Conservation (phyloP, 345 rosid species). For the Eutrema heterophyllum region DNA sequence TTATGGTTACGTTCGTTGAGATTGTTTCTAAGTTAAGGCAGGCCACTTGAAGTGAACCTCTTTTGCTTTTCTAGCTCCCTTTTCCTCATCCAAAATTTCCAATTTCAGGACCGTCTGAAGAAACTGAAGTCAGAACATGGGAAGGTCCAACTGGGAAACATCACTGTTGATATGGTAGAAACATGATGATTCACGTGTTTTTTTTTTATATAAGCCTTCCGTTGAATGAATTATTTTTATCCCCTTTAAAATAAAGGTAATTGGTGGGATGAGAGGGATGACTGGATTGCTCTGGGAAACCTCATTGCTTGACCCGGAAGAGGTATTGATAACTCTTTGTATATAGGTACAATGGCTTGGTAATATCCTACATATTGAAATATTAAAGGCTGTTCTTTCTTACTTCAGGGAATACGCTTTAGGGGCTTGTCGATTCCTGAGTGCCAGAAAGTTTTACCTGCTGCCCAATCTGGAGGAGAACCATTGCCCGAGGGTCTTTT, state of each 20-base stretch:
- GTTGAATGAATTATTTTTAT: background rate
- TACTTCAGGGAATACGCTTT: constrained; percentile 85
- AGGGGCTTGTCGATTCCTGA: constrained; percentile 94
- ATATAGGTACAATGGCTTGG: background rate
- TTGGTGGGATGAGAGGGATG: constrained; percentile 99
- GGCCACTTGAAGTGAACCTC: background rate
- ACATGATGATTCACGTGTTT: background rate
- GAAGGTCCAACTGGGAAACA: constrained; percentile 85
- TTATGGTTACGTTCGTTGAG: background rate
- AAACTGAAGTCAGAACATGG: constrained; percentile 81
- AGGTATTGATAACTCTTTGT: constrained; percentile 42
- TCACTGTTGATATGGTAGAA: constrained; percentile 87
- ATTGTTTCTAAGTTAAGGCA: background rate
- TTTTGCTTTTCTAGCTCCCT: background rate
- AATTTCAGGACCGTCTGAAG: constrained; percentile 81
- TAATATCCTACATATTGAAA: background rate
- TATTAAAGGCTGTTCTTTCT: background rate
- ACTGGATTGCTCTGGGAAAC: constrained; percentile 97
- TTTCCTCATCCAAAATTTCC: background rate
- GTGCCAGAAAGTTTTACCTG: constrained; percentile 90
- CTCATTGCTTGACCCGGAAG: constrained; percentile 93
- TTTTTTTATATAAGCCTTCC: background rate
- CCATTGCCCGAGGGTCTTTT: constrained; percentile 97
- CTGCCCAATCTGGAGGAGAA: constrained; percentile 84
- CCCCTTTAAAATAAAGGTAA: constrained; percentile 44